Percentiles rank a stretch among this genome's conserved stretches.
Conservation (phyloP, 306 rosid genomes). For the Castanea mollissima region DNA sequence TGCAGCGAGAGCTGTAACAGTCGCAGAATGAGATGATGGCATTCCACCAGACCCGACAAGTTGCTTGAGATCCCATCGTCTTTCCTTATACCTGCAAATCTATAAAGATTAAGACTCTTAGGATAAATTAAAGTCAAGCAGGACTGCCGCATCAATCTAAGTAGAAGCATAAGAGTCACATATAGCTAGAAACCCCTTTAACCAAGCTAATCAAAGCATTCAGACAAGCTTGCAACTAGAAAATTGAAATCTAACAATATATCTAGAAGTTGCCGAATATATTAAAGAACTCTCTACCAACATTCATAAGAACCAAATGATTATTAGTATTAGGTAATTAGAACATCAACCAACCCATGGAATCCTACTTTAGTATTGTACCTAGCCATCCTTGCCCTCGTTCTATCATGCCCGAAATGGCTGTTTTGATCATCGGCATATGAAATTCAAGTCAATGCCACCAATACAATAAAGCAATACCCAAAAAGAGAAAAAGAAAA, state of each 20-base stretch:
- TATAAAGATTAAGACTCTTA: slow-evolving; percentile 39
- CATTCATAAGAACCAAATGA: background rate
- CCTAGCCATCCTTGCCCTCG: background rate
- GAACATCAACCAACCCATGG: background rate
- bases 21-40: slow-evolving; percentile 98
- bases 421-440: no score
- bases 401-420: background rate
- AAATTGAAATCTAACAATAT: background rate
- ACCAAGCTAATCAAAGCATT: background rate
- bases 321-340: background rate
- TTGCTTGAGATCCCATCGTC: slow-evolving; percentile 84
- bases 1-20: slow-evolving; percentile 87
- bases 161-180: background rate
- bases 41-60: slow-evolving; percentile 96
- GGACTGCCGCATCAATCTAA: background rate
- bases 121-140: slow-evolving; percentile 19
- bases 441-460: background rate
- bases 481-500: background rate
- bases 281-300: background rate
- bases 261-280: background rate
- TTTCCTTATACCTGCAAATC: slow-evolving; percentile 81
- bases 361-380: background rate
- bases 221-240: background rate
- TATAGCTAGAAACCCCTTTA: background rate
- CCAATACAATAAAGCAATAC: background rate